Evolutionary conservation across 305 asterid species (phyloP).

Genomic region (Nicotiana rustica): DNA sequence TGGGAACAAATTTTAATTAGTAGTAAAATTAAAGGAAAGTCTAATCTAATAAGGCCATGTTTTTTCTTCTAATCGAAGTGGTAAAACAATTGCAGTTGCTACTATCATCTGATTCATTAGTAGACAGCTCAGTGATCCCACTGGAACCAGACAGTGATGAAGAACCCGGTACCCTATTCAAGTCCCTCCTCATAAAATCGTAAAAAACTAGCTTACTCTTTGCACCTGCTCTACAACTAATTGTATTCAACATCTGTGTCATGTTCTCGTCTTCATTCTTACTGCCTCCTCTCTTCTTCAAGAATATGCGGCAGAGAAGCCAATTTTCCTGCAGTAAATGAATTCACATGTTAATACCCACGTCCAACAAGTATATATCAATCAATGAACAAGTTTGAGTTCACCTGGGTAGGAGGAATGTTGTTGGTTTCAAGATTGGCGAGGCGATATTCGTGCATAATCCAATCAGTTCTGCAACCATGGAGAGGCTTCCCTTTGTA

Average conservation of each 20-base stretch:
- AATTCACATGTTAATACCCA: not conserved
- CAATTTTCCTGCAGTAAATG: constrained; percentile 68
- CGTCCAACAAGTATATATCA: not conserved
- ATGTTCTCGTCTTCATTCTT: constrained; percentile 42
- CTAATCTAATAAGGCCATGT: not conserved
- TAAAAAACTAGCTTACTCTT: constrained; percentile 57
- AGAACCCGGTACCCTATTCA: constrained; percentile 46
- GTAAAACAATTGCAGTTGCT: constrained; percentile 59
- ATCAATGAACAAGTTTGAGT: not conserved
- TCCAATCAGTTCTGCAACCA: constrained; percentile 85
- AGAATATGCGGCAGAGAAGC: constrained; percentile 85
- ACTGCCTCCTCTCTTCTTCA: constrained; percentile 61
- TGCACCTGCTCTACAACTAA: not conserved
- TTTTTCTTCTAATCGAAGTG: constrained; percentile 44
- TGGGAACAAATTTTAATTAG: not conserved
- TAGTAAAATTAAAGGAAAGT: not conserved
- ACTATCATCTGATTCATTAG: constrained; percentile 58
- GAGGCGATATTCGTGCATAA: constrained; percentile 97
- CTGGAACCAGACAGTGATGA: constrained; percentile 63
- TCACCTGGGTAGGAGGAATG: constrained; percentile 44
- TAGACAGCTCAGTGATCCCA: constrained; percentile 75
- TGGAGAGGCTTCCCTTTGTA: constrained; percentile 86
- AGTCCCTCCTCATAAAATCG: constrained; percentile 61
- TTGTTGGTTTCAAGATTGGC: constrained; percentile 36
- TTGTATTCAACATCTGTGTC: not conserved